Evolutionary conservation across 208 protist genomes (phyloP).

Genomic region (Naegleria gruberi): DNA sequence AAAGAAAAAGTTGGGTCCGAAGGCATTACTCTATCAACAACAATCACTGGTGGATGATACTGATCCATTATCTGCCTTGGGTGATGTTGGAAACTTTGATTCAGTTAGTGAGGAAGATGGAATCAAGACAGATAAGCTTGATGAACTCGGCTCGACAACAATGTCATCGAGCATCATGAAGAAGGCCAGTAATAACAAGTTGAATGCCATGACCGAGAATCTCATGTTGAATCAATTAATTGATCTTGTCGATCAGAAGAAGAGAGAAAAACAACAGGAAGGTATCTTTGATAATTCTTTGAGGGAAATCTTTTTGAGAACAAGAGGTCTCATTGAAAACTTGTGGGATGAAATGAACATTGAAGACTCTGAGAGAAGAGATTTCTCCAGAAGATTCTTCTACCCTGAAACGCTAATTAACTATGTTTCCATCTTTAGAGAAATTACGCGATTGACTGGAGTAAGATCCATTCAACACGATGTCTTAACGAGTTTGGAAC

Average conservation of each 20-base stretch:
- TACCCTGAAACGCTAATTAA: constrained; percentile 8
- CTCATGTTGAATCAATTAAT: not conserved
- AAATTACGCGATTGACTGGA: not conserved
- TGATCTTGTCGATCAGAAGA: not conserved
- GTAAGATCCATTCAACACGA: constrained; percentile 15
- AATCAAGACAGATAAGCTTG: not conserved
- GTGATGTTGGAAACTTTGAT: not conserved
- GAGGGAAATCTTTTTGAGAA: not conserved
- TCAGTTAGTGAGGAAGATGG: not conserved
- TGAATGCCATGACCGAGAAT: not conserved
- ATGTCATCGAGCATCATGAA: too few relatives aligned
- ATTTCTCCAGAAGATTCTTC: not conserved
- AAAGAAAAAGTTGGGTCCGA: not conserved
- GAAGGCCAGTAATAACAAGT: not conserved
- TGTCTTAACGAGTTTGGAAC: not conserved
- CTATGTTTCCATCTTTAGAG: not conserved
- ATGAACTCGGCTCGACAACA: not conserved
- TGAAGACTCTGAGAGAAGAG: not conserved
- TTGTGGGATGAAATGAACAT: constrained; percentile 13
- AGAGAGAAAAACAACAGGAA: not conserved
- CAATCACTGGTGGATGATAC: not conserved
- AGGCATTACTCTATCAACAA: not conserved
- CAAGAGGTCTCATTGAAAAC: not conserved
- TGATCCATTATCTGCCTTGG: not conserved
- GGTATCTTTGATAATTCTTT: not conserved